Evolutionary conservation across 1,284 basidiomycete genomes (phyloP), one percentile per base, ranked within the genome.

Genomic region (Afroboletus lepidellus): DNA sequence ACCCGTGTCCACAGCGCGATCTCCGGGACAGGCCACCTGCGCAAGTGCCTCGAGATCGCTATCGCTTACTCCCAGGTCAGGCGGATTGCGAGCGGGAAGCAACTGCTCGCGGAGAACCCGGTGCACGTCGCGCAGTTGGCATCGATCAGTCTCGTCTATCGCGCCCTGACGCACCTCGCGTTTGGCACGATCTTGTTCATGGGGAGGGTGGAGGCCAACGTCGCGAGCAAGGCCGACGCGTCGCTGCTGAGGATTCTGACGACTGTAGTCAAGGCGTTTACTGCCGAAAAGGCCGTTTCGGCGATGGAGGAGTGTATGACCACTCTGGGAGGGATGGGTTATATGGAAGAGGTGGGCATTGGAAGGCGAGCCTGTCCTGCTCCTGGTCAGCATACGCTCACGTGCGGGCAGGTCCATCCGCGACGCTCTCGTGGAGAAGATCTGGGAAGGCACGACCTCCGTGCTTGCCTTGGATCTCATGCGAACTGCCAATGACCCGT

Each of bases 361-460:
- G 83, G 81, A 12, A 73, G 79, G 72, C 76, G 63, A 48, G 79
- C 73, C n/a, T n/a, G n/a, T n/a, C n/a, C n/a, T n/a, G n/a, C n/a
- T n/a, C n/a, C n/a, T n/a, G n/a, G n/a, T n/a, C n/a, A n/a, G n/a
- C n/a, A n/a, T n/a, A n/a, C n/a, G n/a, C n/a, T n/a, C n/a, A n/a
- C n/a, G n/a, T n/a, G 1, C 23, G 48, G 38, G 21, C 24, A 79
- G 78, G 39, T 59, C 79, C 41, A 79, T 87, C 38, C 74, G 84
- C 7, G 89, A 92, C 68, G 73, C 75, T 3, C 66, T 86, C 8
- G 90, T 91, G 7, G 87, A 92, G 71, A 83, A 84, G 59, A 90
- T 92, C 45, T 92, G 90, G 90, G 90, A 92, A 69, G 90, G 87
- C 0, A 90, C 87, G 0, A 76, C 77, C 5, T 80, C 80, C 3